Conservation (phyloP, 1,139 yeast genomes). For the Hyphopichia burtonii region DNA sequence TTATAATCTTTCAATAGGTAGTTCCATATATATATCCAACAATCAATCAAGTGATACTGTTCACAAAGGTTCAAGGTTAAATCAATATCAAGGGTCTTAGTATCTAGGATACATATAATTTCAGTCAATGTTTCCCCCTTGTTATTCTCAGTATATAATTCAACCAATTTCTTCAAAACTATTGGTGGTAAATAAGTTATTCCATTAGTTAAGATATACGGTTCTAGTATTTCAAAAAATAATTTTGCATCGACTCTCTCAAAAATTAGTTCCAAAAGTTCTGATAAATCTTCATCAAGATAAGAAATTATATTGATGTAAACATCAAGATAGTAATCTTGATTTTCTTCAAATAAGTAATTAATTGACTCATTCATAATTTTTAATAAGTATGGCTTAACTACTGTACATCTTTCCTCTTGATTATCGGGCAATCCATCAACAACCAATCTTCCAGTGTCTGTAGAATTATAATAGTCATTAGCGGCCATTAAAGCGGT, state of each 20-base stretch:
- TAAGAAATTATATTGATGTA: slow-evolving; percentile 25
- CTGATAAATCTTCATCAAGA: slow-evolving; percentile 27
- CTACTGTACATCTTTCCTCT: slow-evolving; percentile 43
- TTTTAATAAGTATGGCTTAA: slow-evolving; percentile 56
- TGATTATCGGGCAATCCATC: slow-evolving; percentile 55
- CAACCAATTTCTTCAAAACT: slow-evolving; percentile 59
- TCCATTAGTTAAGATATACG: slow-evolving; percentile 46
- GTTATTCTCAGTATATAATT: slow-evolving; percentile 38
- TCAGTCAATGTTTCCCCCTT: slow-evolving; percentile 57
- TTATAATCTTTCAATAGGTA: slow-evolving; percentile 61
- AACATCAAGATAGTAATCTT: slow-evolving; percentile 12
- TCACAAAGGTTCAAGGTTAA: slow-evolving; percentile 61
- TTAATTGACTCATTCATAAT: slow-evolving; percentile 54
- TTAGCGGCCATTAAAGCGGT: slow-evolving; percentile 58
- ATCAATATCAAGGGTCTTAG: slow-evolving; percentile 70
- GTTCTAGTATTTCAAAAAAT: slow-evolving; percentile 54
- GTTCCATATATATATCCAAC: slow-evolving; percentile 69
- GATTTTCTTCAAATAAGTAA: slow-evolving; percentile 27
- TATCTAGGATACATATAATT: slow-evolving; percentile 64
- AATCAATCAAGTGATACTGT: slow-evolving; percentile 53
- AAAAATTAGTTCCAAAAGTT: slow-evolving; percentile 51
- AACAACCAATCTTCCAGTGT: slow-evolving; percentile 46
- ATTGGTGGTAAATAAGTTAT: slow-evolving; percentile 57
- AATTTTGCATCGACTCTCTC: slow-evolving; percentile 40
- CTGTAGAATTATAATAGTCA: slow-evolving; percentile 45